Conservation (phyloP, 768 basidiomycete species). For the Pisolithus microcarpus region DNA sequence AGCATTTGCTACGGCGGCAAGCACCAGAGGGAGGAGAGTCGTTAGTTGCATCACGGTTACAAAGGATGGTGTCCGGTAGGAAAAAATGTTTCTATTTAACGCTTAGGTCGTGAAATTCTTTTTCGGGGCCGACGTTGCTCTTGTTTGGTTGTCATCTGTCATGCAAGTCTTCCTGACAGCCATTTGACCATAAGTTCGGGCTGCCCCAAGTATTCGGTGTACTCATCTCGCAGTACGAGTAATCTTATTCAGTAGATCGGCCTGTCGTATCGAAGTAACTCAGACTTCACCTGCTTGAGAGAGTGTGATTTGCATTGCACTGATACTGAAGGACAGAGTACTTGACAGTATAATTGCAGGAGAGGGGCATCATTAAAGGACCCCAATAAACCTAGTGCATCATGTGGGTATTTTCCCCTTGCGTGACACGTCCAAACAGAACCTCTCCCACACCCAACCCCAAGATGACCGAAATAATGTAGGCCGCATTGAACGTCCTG, state of each 20-base stretch:
- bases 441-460: constrained; percentile 74
- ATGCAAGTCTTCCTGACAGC: background rate
- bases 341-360: background rate
- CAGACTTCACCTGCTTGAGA: too few species aligned
- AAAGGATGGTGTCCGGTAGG: background rate
- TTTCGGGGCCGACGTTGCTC: too few species aligned
- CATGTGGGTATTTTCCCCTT: background rate
- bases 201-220: too few species aligned
- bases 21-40: constrained; percentile 29
- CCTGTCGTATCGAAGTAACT: too few species aligned
- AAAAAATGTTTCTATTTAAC: background rate
- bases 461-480: constrained; percentile 61
- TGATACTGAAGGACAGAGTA: too few species aligned
- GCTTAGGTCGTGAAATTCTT: background rate
- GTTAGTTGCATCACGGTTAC: constrained; percentile 28
- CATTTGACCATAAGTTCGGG: too few species aligned
- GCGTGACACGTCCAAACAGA: constrained; percentile 53
- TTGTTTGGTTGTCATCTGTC: background rate
- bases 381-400: background rate
- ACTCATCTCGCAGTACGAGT: too few species aligned
- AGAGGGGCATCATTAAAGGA: background rate
- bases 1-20: constrained; percentile 44
- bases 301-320: too few species aligned
- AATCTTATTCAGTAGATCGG: too few species aligned
- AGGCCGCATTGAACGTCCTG: constrained; percentile 83